phyloP scores from a whole-genome alignment of 164 flowering plant species.

The Umbellularia californica region DNA sequence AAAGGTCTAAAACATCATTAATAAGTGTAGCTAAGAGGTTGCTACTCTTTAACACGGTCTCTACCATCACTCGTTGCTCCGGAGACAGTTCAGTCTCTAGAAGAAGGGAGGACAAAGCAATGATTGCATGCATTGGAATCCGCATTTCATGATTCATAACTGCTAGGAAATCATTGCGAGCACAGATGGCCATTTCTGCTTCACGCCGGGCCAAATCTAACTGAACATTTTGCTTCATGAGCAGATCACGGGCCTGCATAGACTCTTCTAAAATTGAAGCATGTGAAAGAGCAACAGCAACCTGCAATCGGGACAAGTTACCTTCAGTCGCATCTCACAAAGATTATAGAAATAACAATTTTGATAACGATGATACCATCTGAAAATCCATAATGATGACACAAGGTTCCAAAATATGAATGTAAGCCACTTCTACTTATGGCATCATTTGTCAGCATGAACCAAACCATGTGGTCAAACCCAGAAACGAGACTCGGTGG shows the following conservation, averaged over 20 bases:
- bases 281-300: slow-evolving; percentile 85
- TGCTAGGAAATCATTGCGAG: slow-evolving; percentile 72
- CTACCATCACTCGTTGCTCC: slow-evolving; percentile 68
- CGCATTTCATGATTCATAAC: slow-evolving; percentile 90
- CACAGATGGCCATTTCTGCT: slow-evolving; percentile 74
- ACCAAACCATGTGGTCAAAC: neutral
- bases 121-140: slow-evolving; percentile 70
- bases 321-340: neutral
- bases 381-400: neutral
- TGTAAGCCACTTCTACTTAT: neutral
- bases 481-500: no score
- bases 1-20: slow-evolving; percentile 78
- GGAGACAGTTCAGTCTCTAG: slow-evolving; percentile 62
- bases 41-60: slow-evolving; percentile 69
- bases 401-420: no score
- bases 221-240: slow-evolving; percentile 71
- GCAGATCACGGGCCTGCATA: slow-evolving; percentile 66
- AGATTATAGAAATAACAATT: no score
- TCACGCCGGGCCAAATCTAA: slow-evolving; percentile 62
- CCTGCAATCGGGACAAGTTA: slow-evolving; percentile 29
- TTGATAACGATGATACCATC: neutral
- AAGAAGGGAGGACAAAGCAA: slow-evolving; percentile 66
- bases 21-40: slow-evolving; percentile 66
- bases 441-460: neutral
- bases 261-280: slow-evolving; percentile 85